Base-by-base conservation (phyloP, 331 rosid species). In the Rhamnella rubrinervis region DNA sequence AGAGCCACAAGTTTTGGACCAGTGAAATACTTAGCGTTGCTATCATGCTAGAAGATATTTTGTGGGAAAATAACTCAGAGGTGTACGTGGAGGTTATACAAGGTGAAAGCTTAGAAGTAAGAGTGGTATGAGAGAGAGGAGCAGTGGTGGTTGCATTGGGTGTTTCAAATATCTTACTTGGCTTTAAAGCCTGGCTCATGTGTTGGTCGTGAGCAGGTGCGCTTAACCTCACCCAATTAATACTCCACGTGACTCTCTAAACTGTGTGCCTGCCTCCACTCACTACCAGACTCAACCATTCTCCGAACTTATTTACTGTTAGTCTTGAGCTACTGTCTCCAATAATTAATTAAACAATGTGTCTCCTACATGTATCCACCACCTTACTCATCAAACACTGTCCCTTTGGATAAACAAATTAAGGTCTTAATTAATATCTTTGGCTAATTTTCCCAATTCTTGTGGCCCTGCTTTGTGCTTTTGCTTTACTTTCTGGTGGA, bases 161-260 rank as follows among this genome's bases (percentile, higher is more conserved):
- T 68, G 19, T 57, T 55, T 67, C 47, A 46, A 26, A 40, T 50
- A 5, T 53, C 46, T 83, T 78, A 61, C 82, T 80, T 86, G 75
- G 66, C 90, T 86, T 86, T 69, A 71, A 89, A 84, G 83, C 51
- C 51, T 76, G 86, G 62, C 57, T 76, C 83, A 76, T 81, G 72
- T 65, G 69, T 49, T 59, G 66, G 53, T 62, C 52, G 75, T 72
- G 73, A 57, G 11, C 49, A 19, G 75, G 64, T 73, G 76, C 59
- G 73, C 67, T 59, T 25, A 26, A 6, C 23, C 7, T 7, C 31
- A 53, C 38, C 10, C 2, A 70, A 44, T 40, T 6, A 57, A 51
- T 6, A 28, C 53, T 67, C 61, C 63, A 70, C 63, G 70, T 58
- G 67, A 73, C 20, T 60, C 52, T 52, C 46, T 52, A 56, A 61